These are phyloP conservation scores for Colletotrichum caudatum DNA, from an alignment of 2,329 filamentous ascomycete species.

Conservation along the genomic window DNA sequence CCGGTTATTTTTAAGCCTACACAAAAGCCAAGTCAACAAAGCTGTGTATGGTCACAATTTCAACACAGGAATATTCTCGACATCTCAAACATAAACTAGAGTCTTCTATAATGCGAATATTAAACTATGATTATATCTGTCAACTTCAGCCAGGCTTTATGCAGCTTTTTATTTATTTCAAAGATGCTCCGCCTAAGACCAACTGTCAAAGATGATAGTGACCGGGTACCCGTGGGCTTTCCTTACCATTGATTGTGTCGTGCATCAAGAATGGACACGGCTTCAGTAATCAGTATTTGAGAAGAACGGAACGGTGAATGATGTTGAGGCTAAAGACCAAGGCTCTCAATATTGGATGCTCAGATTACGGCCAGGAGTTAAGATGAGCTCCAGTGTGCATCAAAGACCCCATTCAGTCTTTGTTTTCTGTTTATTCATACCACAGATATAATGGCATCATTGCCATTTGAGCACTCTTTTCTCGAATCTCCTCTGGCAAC, in stretches of 20 bases:
- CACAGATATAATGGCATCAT: accelerated
- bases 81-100: too few species aligned
- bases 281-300: too few species aligned
- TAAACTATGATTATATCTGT: too few species aligned
- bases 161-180: too few species aligned
- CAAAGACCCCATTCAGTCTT: background rate
- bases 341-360: background rate
- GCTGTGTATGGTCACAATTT: background rate
- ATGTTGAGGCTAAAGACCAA: background rate
- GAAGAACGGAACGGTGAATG: background rate
- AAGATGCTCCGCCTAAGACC: too few species aligned
- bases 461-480: background rate
- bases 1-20: too few species aligned
- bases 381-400: background rate
- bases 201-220: too few species aligned
- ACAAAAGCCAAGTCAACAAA: background rate
- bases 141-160: too few species aligned
- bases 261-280: too few species aligned
- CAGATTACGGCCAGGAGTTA: background rate
- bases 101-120: too few species aligned
- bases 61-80: background rate
- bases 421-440: background rate
- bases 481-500: background rate
- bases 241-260: too few species aligned
- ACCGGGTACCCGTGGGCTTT: too few species aligned